Percentiles rank a stretch among this genome's conserved stretches.
Conservation (phyloP, 2,329 filamentous ascomycete species). For the Fusarium pininemorale region DNA sequence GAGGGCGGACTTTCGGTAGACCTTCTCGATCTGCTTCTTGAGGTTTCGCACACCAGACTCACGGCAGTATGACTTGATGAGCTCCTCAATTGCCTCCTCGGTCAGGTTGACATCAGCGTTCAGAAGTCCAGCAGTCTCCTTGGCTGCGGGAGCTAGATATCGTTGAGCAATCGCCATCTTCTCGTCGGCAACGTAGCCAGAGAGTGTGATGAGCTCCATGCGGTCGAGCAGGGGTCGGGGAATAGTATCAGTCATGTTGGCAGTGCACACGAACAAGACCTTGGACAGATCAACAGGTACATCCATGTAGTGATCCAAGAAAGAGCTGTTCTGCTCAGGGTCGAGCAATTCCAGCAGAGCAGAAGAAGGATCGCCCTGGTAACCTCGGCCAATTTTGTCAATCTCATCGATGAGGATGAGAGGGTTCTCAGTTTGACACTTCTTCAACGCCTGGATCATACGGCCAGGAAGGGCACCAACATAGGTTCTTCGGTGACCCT, state of each 20-base stretch:
- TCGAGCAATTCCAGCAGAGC: slow-evolving; percentile 93
- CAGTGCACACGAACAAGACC: slow-evolving; percentile 97
- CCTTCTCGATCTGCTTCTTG: slow-evolving; percentile 99
- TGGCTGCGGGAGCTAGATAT: slow-evolving; percentile 93
- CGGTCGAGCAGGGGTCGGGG: slow-evolving; percentile 91
- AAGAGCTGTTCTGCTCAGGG: slow-evolving; percentile 96
- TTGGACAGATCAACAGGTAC: slow-evolving; percentile 97
- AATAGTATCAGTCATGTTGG: slow-evolving; percentile 98
- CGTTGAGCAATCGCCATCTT: slow-evolving; percentile 98
- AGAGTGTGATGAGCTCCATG: slow-evolving; percentile 97
- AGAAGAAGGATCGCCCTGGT: slow-evolving; percentile 95
- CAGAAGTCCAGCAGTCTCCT: slow-evolving; percentile 89
- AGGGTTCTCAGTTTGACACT: slow-evolving; percentile 98
- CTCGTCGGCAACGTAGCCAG: slow-evolving; percentile 96
- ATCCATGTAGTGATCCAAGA: slow-evolving; percentile 98
- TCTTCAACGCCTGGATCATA: slow-evolving; percentile 98
- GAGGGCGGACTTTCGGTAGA: slow-evolving; percentile 94
- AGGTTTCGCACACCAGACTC: slow-evolving; percentile 97
- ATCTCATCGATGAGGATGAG: slow-evolving; percentile 96
- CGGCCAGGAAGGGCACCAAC: slow-evolving; percentile 94
- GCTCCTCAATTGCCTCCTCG: slow-evolving; percentile 88
- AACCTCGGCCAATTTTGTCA: slow-evolving; percentile 96
- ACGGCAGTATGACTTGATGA: slow-evolving; percentile 98
- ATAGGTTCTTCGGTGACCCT: slow-evolving; percentile 95
- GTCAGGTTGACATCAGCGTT: slow-evolving; percentile 89